These are phyloP conservation scores for Penicillium sp. DNA, from an alignment of 2,329 filamentous ascomycete genomes.

Conservation along the genomic window DNA sequence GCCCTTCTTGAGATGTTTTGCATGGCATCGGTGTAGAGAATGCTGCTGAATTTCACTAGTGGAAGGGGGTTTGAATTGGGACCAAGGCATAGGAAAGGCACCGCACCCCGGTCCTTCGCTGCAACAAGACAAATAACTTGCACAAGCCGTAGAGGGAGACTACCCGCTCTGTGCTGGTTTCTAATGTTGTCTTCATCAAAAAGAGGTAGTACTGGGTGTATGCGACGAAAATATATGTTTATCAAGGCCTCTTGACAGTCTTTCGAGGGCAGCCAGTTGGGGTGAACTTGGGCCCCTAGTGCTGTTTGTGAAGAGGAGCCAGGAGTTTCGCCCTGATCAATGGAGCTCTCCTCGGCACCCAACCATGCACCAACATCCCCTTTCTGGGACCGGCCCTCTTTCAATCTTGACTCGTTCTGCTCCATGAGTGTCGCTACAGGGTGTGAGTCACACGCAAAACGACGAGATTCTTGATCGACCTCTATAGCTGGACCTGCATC, in stretches of 20 bases:
- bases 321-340: not conserved
- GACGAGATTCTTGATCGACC: constrained; percentile 2
- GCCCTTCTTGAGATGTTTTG: constrained; percentile 23
- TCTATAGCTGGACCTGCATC: not conserved
- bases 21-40: constrained; percentile 25
- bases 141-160: constrained; percentile 26
- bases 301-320: not conserved
- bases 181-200: constrained; percentile 29
- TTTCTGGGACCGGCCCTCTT: constrained; percentile 10
- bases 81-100: constrained; percentile 24
- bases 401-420: constrained; percentile 11
- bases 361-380: constrained; percentile 21
- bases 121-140: constrained; percentile 35
- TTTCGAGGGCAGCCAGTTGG: constrained; percentile 11
- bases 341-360: not conserved
- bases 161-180: constrained; percentile 21
- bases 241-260: constrained; percentile 26
- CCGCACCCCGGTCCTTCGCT: constrained; percentile 30
- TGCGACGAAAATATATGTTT: constrained; percentile 32
- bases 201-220: constrained; percentile 33
- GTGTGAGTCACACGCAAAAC: constrained; percentile 22
- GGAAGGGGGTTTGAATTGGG: not conserved
- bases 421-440: constrained; percentile 19
- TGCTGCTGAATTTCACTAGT: constrained; percentile 11
- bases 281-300: not conserved